phyloP scores from a whole-genome alignment of 257 asterid species.

The Petunia secreta region DNA sequence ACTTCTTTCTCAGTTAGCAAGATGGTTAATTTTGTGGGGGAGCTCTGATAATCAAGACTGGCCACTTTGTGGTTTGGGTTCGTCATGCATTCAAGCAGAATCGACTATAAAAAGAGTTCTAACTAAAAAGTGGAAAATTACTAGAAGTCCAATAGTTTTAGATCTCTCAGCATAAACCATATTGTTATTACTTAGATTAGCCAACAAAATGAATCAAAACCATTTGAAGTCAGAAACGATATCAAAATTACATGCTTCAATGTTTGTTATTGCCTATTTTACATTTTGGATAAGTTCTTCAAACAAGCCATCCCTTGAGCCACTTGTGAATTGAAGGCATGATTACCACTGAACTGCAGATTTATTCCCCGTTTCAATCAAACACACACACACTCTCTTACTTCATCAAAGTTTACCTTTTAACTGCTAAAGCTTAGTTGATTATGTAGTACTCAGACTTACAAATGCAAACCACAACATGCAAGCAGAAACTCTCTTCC shows the following conservation, averaged over 20 bases:
- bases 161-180: neutral
- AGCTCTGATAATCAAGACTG: neutral
- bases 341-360: neutral
- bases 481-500: conserved; percentile 10
- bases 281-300: conserved; percentile 16
- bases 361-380: neutral
- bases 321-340: neutral
- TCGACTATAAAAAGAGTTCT: neutral
- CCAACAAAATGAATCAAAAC: conserved; percentile 21
- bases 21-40: neutral
- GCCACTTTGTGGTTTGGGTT: neutral
- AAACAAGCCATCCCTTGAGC: conserved; percentile 3
- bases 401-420: neutral
- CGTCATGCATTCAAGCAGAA: neutral
- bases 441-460: conserved; percentile 10
- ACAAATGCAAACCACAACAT: neutral
- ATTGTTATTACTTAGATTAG: neutral
- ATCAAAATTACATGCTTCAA: conserved; percentile 10
- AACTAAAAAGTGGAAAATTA: neutral
- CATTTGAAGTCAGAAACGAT: conserved; percentile 15
- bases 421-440: neutral
- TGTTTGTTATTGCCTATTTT: neutral
- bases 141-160: neutral
- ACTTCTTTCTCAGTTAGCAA: neutral
- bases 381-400: neutral